Evolutionary conservation across 164 flowering plant genomes (phyloP).

Genomic region (Kalanchoe fedtschenkoi): DNA sequence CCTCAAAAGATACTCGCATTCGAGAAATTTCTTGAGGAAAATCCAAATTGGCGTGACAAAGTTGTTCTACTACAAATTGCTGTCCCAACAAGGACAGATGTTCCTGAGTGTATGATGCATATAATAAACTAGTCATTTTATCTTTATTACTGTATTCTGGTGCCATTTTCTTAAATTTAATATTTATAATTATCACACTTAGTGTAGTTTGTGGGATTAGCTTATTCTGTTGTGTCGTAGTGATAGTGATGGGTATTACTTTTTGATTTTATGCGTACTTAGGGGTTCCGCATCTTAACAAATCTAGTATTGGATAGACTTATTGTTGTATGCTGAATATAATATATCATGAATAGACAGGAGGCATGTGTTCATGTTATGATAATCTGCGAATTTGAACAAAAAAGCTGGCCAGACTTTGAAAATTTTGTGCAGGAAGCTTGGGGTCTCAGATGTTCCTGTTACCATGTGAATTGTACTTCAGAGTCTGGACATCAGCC

Average conservation of each 20-base stretch:
- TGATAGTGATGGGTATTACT: neutral
- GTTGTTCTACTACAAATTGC: conserved; percentile 90
- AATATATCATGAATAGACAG: too few relatives aligned
- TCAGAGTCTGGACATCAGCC: too few relatives aligned
- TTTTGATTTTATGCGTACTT: neutral
- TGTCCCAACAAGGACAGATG: conserved; percentile 93
- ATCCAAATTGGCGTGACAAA: conserved; percentile 59
- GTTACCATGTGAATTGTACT: too few relatives aligned
- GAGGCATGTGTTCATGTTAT: too few relatives aligned
- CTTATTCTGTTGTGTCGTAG: neutral
- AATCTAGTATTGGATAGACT: too few relatives aligned
- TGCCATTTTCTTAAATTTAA: neutral
- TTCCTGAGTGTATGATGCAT: conserved; percentile 71
- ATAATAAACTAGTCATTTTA: neutral
- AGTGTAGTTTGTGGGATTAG: neutral
- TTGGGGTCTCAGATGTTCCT: neutral
- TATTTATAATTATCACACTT: neutral
- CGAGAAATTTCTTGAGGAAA: conserved; percentile 93
- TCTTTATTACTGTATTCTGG: neutral
- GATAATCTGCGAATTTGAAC: too few relatives aligned
- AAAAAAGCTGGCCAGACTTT: neutral
- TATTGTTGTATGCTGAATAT: too few relatives aligned
- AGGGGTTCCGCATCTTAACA: neutral
- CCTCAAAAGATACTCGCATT: conserved; percentile 93
- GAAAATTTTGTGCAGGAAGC: neutral